Evolutionary conservation across 805 yeast species (phyloP).

Genomic region (Saccharomyces paradoxus): DNA sequence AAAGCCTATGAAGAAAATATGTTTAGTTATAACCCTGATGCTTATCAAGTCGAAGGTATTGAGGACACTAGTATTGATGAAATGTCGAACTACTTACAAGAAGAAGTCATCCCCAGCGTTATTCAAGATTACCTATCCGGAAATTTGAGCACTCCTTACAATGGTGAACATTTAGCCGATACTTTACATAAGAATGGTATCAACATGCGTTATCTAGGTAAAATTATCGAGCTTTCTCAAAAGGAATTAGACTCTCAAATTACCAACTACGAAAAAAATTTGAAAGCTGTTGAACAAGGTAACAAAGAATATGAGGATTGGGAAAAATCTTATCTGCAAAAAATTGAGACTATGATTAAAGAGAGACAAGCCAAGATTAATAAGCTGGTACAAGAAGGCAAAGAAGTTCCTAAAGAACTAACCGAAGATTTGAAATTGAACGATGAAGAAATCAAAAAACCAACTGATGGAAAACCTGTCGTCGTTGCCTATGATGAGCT

Average conservation of each 20-base stretch:
- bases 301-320: slow-evolving; percentile 30
- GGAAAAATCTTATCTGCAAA: slow-evolving; percentile 25
- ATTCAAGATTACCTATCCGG: slow-evolving; percentile 36
- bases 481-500: slow-evolving; percentile 33
- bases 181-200: slow-evolving; percentile 75
- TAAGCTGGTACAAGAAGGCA: slow-evolving; percentile 27
- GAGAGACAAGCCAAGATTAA: slow-evolving; percentile 32
- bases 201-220: slow-evolving; percentile 81
- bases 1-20: slow-evolving; percentile 34
- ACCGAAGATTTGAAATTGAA: slow-evolving; percentile 28
- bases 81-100: slow-evolving; percentile 55
- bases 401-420: slow-evolving; percentile 30
- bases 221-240: slow-evolving; percentile 29
- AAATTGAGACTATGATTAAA: slow-evolving; percentile 26
- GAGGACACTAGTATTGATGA: slow-evolving; percentile 48
- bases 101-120: slow-evolving; percentile 54
- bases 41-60: slow-evolving; percentile 42
- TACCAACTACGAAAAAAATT: slow-evolving; percentile 14
- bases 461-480: slow-evolving; percentile 29
- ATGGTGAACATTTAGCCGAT: slow-evolving; percentile 66
- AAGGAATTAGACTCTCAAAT: slow-evolving; percentile 18
- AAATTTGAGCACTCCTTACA: slow-evolving; percentile 58
- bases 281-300: slow-evolving; percentile 19
- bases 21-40: slow-evolving; percentile 73
- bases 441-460: slow-evolving; percentile 28